phyloP scores from a whole-genome alignment of 2,329 filamentous ascomycete genomes.

The Pestalotiopsis sp. region DNA sequence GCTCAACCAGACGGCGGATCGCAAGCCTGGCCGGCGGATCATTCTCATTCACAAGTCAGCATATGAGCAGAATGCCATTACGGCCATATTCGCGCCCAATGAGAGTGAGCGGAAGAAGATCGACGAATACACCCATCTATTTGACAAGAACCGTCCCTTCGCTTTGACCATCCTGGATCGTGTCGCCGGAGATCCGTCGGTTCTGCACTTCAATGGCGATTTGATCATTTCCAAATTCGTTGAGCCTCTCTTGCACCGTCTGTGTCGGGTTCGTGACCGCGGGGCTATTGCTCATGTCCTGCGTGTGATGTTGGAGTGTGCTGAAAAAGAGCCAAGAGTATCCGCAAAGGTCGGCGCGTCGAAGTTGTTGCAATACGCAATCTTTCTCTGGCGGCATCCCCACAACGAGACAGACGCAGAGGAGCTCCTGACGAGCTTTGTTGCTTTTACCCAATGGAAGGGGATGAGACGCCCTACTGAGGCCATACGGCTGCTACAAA shows the following conservation, averaged over 20 bases:
- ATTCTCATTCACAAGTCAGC: not conserved
- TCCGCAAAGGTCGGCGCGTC: not conserved
- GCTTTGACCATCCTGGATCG: slow-evolving; percentile 1
- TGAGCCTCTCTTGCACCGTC: not conserved
- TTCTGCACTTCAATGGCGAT: slow-evolving; percentile 4
- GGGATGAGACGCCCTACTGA: not conserved
- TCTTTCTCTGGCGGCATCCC: not conserved
- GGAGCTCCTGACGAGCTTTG: not conserved
- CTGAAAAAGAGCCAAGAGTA: slow-evolving; percentile 1
- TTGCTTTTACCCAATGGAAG: not conserved
- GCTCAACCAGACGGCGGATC: not conserved
- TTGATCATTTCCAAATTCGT: not conserved
- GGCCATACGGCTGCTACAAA: not conserved
- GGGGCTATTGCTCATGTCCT: not conserved
- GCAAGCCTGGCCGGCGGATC: not conserved
- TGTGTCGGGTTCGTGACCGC: not conserved
- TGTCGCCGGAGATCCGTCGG: not conserved
- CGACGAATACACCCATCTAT: not conserved
- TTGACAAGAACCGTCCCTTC: not conserved
- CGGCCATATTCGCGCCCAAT: not conserved
- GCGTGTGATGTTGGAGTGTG: not conserved
- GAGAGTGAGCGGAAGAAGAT: not conserved
- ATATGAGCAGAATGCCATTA: slow-evolving; percentile 1
- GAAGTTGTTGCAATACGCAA: not conserved
- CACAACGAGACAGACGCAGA: not conserved